Base-by-base conservation (phyloP, 2,329 filamentous ascomycete genomes). In the Colletotrichum higginsianum region DNA sequence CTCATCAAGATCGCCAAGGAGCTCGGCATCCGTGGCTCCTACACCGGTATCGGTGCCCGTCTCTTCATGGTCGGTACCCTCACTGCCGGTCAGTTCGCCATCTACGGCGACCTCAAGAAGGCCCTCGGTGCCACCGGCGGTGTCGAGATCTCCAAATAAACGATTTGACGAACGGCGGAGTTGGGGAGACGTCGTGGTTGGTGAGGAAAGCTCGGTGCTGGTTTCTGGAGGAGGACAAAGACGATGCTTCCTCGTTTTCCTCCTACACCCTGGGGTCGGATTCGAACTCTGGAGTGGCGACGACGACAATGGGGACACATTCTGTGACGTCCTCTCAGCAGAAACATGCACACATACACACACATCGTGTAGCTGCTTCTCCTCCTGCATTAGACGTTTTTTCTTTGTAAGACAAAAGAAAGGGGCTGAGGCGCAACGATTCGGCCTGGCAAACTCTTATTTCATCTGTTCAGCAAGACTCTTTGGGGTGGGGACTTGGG, bases 1-100 rank as follows among this genome's bases (percentile, higher is more conserved):
- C 86, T 97, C 80, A 87, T 96, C 88, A 96, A 96, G 92, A 97
- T 97, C 80, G 93, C 86, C 77, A 93, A 92, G 86, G 94, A 97
- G 86, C 92, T 97, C 78, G 94, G 94, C 81, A 74, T 97, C 82
- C 88, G 87, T 78, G 94, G 94, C 77, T 93, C 90, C 67, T 97
- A 92, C 87, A 86, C 88, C 79, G 94, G 94, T 90, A 93, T 97
- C 77, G 92, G 93, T 84, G 93, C 94, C 79, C 91, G 84, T 85
- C 84, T 86, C 67, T 84, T 86, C 83, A 86, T 86, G 84, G 88
- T 93, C 79, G 92, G 93, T 84, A 92, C 91, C 76, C 84, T 94
- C 77, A 94, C 92, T 74, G 91, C 91, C 75, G 92, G 92, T 82
- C 94, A 96, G 86, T 96, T 96, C 84, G 93, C 93, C 80, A 97